A percentile compares a stretch with the other conserved stretches of the same genome.
These are phyloP conservation scores for Cladobotryum mycophilum DNA, from an alignment of 2,329 filamentous ascomycete species.

Conservation along the genomic window DNA sequence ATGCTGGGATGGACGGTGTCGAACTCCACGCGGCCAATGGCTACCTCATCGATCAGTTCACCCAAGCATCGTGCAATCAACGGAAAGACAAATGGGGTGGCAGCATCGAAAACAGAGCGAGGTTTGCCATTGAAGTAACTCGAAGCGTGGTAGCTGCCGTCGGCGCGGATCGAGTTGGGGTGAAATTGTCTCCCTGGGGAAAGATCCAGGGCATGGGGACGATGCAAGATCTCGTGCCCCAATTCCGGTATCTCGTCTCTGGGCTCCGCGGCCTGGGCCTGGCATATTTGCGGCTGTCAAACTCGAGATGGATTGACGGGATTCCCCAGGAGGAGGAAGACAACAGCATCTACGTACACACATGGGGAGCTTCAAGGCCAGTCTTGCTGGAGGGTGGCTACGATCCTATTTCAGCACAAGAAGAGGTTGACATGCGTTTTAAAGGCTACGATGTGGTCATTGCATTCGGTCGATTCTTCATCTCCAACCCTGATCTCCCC, in stretches of 20 bases:
- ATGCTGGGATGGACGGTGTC: conserved; percentile 38
- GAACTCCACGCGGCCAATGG: conserved; percentile 49
- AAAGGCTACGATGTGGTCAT: conserved; percentile 10
- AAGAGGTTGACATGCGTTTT: too few species aligned
- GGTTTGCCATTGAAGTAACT: conserved; percentile 41
- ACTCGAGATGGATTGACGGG: too few species aligned
- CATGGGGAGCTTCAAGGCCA: too few species aligned
- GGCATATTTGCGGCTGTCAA: background rate
- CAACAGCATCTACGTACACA: too few species aligned
- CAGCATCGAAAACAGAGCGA: conserved; percentile 41
- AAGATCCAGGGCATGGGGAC: background rate
- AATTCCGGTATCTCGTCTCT: background rate
- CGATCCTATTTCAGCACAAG: too few species aligned
- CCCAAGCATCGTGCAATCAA: conserved; percentile 40
- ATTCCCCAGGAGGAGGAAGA: too few species aligned
- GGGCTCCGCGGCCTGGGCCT: background rate
- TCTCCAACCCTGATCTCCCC: conserved; percentile 23
- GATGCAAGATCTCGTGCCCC: background rate
- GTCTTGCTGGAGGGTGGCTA: too few species aligned
- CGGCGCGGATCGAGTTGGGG: background rate
- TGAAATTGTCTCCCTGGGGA: background rate
- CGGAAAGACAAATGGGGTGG: conserved; percentile 47
- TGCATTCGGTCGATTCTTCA: conserved; percentile 22
- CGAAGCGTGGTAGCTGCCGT: conserved; percentile 25
- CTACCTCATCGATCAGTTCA: conserved; percentile 55